phyloP scores from a whole-genome alignment of 1,284 basidiomycete species.

The Cutaneotrichosporon sp. region DNA sequence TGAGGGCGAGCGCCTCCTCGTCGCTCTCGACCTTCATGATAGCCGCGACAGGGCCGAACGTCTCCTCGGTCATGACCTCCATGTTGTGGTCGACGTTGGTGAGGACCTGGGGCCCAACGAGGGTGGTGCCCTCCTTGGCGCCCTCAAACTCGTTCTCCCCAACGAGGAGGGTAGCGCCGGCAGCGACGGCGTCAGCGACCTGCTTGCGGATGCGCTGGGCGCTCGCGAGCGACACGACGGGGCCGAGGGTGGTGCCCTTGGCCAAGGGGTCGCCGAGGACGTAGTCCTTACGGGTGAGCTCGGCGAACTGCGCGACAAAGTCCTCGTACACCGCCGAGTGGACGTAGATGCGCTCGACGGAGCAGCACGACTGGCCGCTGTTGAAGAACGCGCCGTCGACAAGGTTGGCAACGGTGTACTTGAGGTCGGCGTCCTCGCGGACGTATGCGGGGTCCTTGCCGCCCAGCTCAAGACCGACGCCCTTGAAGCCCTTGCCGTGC shows the following conservation, averaged over 20 bases:
- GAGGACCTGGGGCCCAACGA: conserved; percentile 85
- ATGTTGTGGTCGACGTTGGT: conserved; percentile 87
- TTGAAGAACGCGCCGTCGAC: conserved; percentile 92
- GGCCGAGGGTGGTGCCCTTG: conserved; percentile 75
- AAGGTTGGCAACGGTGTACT: conserved; percentile 78
- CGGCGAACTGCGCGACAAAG: conserved; percentile 76
- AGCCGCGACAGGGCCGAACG: conserved; percentile 86
- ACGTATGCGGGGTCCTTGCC: conserved; percentile 98
- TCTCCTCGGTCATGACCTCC: conserved; percentile 84
- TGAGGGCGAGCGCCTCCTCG: conserved; percentile 78
- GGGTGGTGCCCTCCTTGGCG: conserved; percentile 72
- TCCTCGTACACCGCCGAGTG: conserved; percentile 77
- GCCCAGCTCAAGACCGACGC: conserved; percentile 69
- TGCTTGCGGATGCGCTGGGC: conserved; percentile 83
- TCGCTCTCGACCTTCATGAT: conserved; percentile 73
- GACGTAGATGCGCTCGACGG: conserved; percentile 83
- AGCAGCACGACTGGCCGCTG: conserved; percentile 77
- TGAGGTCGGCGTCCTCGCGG: conserved; percentile 76
- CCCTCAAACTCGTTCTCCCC: conserved; percentile 68
- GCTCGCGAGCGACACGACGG: conserved; percentile 83
- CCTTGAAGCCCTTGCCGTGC: conserved; percentile 69
- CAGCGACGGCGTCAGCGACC: conserved; percentile 75
- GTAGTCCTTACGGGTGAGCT: conserved; percentile 70
- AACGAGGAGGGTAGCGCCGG: conserved; percentile 77
- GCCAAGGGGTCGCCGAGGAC: conserved; percentile 82